Evolutionary conservation across 371 early-diverging fungal species (phyloP), one percentile per base, ranked within the genome.

Genomic region (Sporodiniella umbellata): DNA sequence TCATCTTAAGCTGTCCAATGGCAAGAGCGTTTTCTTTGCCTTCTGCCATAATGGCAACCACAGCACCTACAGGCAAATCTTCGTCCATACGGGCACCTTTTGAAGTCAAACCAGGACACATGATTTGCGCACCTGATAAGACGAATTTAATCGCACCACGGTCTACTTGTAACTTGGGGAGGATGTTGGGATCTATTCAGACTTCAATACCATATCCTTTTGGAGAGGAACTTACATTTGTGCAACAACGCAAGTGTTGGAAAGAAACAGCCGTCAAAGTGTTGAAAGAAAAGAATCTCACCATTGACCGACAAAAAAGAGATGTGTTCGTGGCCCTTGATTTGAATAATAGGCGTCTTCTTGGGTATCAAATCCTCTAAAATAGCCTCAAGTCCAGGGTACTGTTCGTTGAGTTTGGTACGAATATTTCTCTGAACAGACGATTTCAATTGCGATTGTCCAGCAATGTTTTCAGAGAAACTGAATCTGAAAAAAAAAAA

Each of bases 141-240:
- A 98, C 89, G 70, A 95, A 96, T 78, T 97, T 98, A 64, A 98
- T 97, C 22, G 99, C 99, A 6, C 98, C 99, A 15, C 90, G 86
- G 65, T 98, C 99, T 19, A 97, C 96, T 62, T 95, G 95, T 45
- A 97, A 69, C 28, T 76, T 75, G 31, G 96, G 94, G 66, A 98
- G 73, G 50, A 95, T 92, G 67, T 84, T 86, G 0, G 99, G 99
- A 78, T 89, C 92, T 92, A 55, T 42, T 4, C 18, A 10, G 18
- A n/a, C n/a, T n/a, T 38, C 6, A 4, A 10, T 26, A 40, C 19
- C 17, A 40, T 25, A 33, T 49, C 17, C 14, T 2, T 31, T 14
- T 39, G 18, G 39, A 21, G 3, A 1, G n/a, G n/a, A n/a, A n/a
- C 64, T 67, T 86, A 93, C 92, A 97, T 78, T 89, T 83, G 72